These are phyloP conservation scores for Calonectria naviculata DNA, from an alignment of 2,329 filamentous ascomycete species.

Conservation along the genomic window DNA sequence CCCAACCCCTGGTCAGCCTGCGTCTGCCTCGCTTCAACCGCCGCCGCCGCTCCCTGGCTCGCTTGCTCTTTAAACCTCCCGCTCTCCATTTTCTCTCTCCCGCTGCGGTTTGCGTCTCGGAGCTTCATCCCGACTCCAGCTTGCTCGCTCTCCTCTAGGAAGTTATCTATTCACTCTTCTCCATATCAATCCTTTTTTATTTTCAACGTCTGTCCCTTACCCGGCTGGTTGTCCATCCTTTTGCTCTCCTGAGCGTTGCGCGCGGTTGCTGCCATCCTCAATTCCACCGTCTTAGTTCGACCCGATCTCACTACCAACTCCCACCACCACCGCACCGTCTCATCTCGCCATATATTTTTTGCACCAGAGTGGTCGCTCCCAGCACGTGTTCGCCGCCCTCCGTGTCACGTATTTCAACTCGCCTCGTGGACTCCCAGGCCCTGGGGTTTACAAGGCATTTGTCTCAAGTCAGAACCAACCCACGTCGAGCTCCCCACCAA, in stretches of 20 bases:
- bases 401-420: neutral
- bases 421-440: slow-evolving; percentile 15
- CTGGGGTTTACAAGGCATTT: slow-evolving; percentile 37
- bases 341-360: neutral
- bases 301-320: neutral
- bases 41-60: slow-evolving; percentile 37
- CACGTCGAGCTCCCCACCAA: slow-evolving; percentile 21
- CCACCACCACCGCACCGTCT: slow-evolving; percentile 1
- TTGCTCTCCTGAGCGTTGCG: neutral
- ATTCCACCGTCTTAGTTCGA: neutral
- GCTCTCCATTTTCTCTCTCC: slow-evolving; percentile 42
- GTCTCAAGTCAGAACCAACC: slow-evolving; percentile 26
- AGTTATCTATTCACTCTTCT: slow-evolving; percentile 32
- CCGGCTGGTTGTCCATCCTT: neutral
- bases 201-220: slow-evolving; percentile 29
- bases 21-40: slow-evolving; percentile 39
- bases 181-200: slow-evolving; percentile 29
- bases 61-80: slow-evolving; percentile 46
- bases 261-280: neutral
- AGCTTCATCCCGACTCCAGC: slow-evolving; percentile 28
- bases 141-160: slow-evolving; percentile 32
- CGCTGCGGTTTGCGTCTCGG: slow-evolving; percentile 24
- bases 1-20: slow-evolving; percentile 40
- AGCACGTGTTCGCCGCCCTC: neutral
- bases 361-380: neutral